A percentile compares a stretch with the other conserved stretches of the same genome.
These are phyloP conservation scores for Larix kaempferi DNA, from an alignment of 75 land plant species.

Conservation along the genomic window DNA sequence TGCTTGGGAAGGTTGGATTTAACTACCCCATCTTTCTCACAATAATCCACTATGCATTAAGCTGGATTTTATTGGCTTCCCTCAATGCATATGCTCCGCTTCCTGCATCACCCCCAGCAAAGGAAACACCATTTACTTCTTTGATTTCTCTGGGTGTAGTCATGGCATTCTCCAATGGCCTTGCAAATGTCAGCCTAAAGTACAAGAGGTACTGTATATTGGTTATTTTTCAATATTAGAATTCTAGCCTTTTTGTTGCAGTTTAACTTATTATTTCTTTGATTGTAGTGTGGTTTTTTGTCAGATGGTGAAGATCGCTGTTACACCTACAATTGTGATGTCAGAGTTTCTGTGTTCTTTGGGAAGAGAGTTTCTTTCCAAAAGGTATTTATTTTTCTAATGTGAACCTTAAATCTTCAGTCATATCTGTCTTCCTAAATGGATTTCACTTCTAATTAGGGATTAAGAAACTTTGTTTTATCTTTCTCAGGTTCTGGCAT, in stretches of 20 bases:
- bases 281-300: constrained; percentile 87
- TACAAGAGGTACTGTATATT: constrained; percentile 48
- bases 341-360: constrained; percentile 68
- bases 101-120: constrained; percentile 57
- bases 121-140: constrained; percentile 51
- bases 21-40: constrained; percentile 69
- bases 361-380: constrained; percentile 47
- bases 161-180: constrained; percentile 63
- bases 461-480: neutral
- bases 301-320: constrained; percentile 97
- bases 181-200: constrained; percentile 72
- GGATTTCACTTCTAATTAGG: neutral
- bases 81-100: constrained; percentile 45
- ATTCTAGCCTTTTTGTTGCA: neutral
- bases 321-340: constrained; percentile 85
- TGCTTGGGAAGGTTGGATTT: constrained; percentile 67
- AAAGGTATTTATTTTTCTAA: constrained; percentile 49
- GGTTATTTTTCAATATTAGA: neutral
- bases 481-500: constrained; percentile 63
- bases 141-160: constrained; percentile 50
- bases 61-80: constrained; percentile 55
- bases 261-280: neutral
- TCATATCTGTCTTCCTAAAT: neutral
- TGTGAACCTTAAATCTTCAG: neutral
- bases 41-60: constrained; percentile 45